Evolutionary conservation across 2,329 filamentous ascomycete genomes (phyloP).

Genomic region (Pestalotiopsis sp.): DNA sequence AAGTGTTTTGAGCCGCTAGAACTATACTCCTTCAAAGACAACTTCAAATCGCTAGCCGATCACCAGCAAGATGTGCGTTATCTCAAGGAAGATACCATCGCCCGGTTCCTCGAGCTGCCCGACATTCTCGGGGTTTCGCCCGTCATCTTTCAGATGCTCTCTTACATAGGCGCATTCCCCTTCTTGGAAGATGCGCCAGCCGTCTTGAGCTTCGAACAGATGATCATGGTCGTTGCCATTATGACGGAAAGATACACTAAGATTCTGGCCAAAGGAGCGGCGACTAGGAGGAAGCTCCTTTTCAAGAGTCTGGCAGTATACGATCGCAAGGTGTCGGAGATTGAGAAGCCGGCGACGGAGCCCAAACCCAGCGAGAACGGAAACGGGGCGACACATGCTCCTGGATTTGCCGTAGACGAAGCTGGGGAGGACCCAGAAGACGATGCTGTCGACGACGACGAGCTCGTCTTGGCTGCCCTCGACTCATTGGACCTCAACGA

Average conservation of each 20-base stretch:
- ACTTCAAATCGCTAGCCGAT: conserved; percentile 72
- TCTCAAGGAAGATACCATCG: conserved; percentile 71
- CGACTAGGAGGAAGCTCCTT: conserved; percentile 64
- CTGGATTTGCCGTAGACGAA: conserved; percentile 50
- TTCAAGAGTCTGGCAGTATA: conserved; percentile 75
- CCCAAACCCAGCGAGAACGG: conserved; percentile 14
- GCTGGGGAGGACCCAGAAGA: conserved; percentile 44
- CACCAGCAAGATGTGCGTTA: conserved; percentile 63
- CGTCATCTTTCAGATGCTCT: conserved; percentile 72
- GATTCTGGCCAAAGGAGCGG: conserved; percentile 60
- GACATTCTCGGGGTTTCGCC: conserved; percentile 69
- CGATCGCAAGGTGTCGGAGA: conserved; percentile 57
- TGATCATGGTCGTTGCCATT: conserved; percentile 74
- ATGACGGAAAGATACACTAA: conserved; percentile 71
- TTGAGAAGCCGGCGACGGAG: conserved; percentile 21
- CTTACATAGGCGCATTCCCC: conserved; percentile 73
- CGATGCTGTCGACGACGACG: conserved; percentile 56
- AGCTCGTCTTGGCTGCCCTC: conserved; percentile 69
- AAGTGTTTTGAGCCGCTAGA: conserved; percentile 74
- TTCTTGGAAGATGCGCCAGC: conserved; percentile 72
- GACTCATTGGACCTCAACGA: conserved; percentile 68
- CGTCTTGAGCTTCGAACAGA: conserved; percentile 68
- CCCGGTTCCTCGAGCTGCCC: conserved; percentile 73
- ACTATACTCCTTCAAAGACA: conserved; percentile 73
- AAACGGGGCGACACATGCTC: conserved; percentile 20